Conservation (phyloP, 2,329 filamentous ascomycete species). For the Hypomyces perniciosus region DNA sequence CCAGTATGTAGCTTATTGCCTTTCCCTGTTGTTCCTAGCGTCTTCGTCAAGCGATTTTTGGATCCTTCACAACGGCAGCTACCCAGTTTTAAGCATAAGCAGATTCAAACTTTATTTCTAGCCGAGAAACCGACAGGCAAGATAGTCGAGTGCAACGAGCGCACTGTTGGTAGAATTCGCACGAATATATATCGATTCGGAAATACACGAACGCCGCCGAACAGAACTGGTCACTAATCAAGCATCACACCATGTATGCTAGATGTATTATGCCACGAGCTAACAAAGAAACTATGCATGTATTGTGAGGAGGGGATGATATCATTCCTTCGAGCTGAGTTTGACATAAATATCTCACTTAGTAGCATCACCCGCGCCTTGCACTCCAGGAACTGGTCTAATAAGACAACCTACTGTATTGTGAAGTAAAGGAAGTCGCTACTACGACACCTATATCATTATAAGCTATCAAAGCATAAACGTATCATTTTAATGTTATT, state of each 20-base stretch:
- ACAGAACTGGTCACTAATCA: neutral
- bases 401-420: neutral
- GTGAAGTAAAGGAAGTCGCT: neutral
- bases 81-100: neutral
- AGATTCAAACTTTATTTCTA: neutral
- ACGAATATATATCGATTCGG: neutral
- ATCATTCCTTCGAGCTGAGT: neutral
- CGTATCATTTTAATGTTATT: too few relatives aligned
- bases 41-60: neutral
- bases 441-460: conserved; percentile 1
- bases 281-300: neutral
- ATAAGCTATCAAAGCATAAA: too few relatives aligned
- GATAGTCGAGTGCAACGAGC: conserved; percentile 4
- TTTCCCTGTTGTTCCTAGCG: too few relatives aligned
- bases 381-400: neutral
- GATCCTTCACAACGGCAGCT: conserved; percentile 1
- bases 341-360: neutral
- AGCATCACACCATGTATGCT: neutral
- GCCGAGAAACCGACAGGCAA: neutral
- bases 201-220: neutral
- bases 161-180: neutral
- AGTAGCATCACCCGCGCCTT: neutral
- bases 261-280: neutral
- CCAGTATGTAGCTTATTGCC: too few relatives aligned
- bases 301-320: neutral